Evolutionary conservation across 306 rosid species (phyloP), one percentile per base, ranked within the genome.

Genomic region (Prunus davidiana): DNA sequence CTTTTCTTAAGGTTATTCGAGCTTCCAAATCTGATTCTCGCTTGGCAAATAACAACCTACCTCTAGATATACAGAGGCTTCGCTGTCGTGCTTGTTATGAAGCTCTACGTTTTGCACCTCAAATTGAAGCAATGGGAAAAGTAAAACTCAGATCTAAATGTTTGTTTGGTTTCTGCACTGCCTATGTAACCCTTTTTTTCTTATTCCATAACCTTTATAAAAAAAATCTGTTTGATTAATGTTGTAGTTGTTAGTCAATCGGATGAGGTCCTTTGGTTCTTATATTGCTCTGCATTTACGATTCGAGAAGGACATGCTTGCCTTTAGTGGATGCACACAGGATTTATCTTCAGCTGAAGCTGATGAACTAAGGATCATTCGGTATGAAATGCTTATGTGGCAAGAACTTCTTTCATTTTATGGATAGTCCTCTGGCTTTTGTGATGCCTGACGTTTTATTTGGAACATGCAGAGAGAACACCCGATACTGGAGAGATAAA

Each of bases 251-350:
- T 88, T 95, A 81, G 96, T 92, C 72, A 88, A 83, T 72, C 89
- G 96, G 77, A 92, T 92, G 97, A 89, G 97, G 80, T 84, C 91
- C 54, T 82, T 84, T 70, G 99, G 99, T 65, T 91, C 88, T 68
- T 92, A 86, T 66, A 89, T 95, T 65, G 87, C 99, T 45, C 72
- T 95, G 63, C 99, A 92, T 89, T 86, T 95, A 78, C 97, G 99
- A 25, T 95, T 85, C 69, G 99, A 95, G 92, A 91, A 95, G 86
- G 99, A 95, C 80, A 89, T 92, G 97, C 97, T 95, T 80, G 90
- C 99, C 79, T 95, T 95, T 81, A 95, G 97, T 75, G 97, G 99
- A 46, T 95, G 97, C 86, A 92, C 97, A 3, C 91, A 95, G 69
- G 88, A 77, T 63, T 85, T 95, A 81, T 89, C 97, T 47, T 52